Conservation (phyloP, 2,329 filamentous ascomycete genomes). For the Sporothrix humicola region DNA sequence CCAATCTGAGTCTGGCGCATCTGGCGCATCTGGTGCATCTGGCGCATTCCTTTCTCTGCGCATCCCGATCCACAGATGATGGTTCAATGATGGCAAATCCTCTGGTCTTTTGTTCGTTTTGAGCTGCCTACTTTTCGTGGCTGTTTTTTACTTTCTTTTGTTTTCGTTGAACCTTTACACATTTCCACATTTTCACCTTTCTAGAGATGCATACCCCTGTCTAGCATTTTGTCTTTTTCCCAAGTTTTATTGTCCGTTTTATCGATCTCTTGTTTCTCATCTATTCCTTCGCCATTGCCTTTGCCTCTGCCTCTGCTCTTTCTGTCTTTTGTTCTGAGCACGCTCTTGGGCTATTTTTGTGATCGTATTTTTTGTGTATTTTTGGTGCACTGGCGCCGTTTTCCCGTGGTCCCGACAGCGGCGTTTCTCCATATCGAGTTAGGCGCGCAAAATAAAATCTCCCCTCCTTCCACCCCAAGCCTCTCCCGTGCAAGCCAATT, state of each 20-base stretch:
- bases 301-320: not conserved
- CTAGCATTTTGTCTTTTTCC: not conserved
- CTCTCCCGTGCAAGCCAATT: constrained; percentile 17
- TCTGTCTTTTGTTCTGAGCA: not conserved
- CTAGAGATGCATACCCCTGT: not conserved
- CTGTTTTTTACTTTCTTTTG: not conserved
- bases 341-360: no score
- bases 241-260: not conserved
- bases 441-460: not conserved
- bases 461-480: not conserved
- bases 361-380: no score
- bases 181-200: not conserved
- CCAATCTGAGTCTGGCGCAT: no score
- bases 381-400: not conserved
- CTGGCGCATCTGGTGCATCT: not conserved
- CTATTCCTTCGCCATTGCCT: not conserved
- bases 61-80: constrained; percentile 6
- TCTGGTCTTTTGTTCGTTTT: not conserved
- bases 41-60: not conserved
- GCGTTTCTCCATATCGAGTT: constrained; percentile 23
- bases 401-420: not conserved
- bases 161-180: not conserved
- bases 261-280: not conserved
- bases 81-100: constrained; percentile 14
- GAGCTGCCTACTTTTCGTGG: not conserved